These are phyloP conservation scores for Sisymbrium altissimum DNA, from an alignment of 345 rosid genomes.

Conservation along the genomic window DNA sequence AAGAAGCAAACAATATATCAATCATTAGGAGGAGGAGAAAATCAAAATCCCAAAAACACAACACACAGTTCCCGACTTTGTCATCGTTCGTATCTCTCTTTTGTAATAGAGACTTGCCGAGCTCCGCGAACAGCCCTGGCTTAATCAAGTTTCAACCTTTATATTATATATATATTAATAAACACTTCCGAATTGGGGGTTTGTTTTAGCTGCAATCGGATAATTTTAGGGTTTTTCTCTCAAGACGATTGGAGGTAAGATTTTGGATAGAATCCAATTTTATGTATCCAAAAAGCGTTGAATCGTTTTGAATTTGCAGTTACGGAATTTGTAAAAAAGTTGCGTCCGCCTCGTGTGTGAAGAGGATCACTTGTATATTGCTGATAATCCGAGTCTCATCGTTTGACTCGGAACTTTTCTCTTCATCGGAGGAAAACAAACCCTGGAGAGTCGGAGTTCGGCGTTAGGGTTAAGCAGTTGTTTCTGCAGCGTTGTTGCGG, in stretches of 20 bases:
- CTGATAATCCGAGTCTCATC: too few species aligned
- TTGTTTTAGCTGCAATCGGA: too few species aligned
- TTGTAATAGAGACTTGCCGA: conserved; percentile 8
- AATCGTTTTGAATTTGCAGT: background rate
- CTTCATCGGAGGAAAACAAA: too few species aligned
- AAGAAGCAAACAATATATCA: background rate
- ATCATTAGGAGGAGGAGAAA: background rate
- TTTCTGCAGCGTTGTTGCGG: conserved; percentile 52
- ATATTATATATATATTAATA: background rate
- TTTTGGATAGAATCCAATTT: background rate
- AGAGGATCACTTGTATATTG: conserved; percentile 12
- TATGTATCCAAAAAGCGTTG: background rate
- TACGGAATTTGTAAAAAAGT: too few species aligned
- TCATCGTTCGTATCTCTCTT: conserved; percentile 3
- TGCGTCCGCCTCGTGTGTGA: too few species aligned
- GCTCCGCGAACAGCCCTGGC: conserved; percentile 15
- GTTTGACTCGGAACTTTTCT: conserved; percentile 11
- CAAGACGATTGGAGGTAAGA: conserved; percentile 9
- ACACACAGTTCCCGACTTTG: background rate
- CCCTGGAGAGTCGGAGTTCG: conserved; percentile 60
- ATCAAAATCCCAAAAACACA: background rate
- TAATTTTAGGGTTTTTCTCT: conserved; percentile 12
- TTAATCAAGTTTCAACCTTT: background rate
- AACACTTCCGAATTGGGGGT: too few species aligned
- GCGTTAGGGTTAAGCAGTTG: conserved; percentile 50